Evolutionary conservation across 495 filamentous ascomycete genomes (phyloP).

Genomic region (Penicillium psychrofluorescens): DNA sequence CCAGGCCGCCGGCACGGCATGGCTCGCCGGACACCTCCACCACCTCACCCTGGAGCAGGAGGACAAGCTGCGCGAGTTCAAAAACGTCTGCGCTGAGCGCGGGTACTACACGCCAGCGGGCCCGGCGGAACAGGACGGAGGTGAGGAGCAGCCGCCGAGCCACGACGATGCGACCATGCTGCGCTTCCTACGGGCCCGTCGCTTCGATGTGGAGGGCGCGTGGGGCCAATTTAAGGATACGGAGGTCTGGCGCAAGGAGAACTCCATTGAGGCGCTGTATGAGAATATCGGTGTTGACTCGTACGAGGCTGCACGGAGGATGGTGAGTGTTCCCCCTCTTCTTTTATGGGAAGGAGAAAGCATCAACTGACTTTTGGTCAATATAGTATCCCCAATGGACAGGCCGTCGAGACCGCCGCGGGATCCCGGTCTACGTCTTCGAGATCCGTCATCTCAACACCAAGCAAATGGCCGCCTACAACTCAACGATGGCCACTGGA

Average conservation of each 20-base stretch:
- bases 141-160: conserved; percentile 36
- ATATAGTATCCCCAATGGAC: conserved; percentile 87
- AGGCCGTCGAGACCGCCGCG: conserved; percentile 76
- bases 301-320: conserved; percentile 67
- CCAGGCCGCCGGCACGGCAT: conserved; percentile 34
- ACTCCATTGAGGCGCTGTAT: conserved; percentile 65
- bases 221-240: conserved; percentile 82
- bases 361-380: not conserved
- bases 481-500: conserved; percentile 47
- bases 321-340: conserved; percentile 45
- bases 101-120: conserved; percentile 54
- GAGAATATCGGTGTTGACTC: conserved; percentile 73
- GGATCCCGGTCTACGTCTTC: conserved; percentile 85
- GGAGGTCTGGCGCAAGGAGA: conserved; percentile 77
- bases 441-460: conserved; percentile 74
- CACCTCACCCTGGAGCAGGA: conserved; percentile 66
- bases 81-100: conserved; percentile 53
- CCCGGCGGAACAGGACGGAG: conserved; percentile 20
- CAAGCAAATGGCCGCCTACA: conserved; percentile 74
- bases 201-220: conserved; percentile 64
- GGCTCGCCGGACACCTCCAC: conserved; percentile 60
- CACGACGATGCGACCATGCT: conserved; percentile 79
- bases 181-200: conserved; percentile 76
- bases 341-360: not conserved
- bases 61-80: conserved; percentile 58